These are phyloP conservation scores for Pythium aquatile DNA, from an alignment of 352 stramenopile genomes.

Conservation along the genomic window DNA sequence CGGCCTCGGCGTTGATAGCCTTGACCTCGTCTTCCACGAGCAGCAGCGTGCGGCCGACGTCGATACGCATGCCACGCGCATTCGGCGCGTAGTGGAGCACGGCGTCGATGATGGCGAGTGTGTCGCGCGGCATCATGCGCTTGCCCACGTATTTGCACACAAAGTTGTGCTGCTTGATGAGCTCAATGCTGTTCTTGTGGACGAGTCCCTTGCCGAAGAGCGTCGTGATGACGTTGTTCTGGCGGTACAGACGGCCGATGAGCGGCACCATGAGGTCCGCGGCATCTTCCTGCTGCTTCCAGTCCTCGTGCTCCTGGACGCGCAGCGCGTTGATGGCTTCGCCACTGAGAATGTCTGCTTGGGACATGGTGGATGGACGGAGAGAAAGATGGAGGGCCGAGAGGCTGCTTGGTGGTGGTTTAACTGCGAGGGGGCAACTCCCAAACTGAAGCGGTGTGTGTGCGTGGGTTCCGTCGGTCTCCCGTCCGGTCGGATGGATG, in stretches of 20 bases:
- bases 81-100: constrained; percentile 57
- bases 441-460: constrained; percentile 17
- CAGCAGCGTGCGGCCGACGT: constrained; percentile 73
- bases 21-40: constrained; percentile 60
- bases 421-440: constrained; percentile 14
- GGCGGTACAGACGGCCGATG: constrained; percentile 78
- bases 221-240: constrained; percentile 80
- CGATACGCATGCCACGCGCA: constrained; percentile 69
- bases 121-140: constrained; percentile 68
- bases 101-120: constrained; percentile 67
- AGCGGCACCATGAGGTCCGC: constrained; percentile 84
- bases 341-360: constrained; percentile 30
- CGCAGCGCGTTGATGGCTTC: constrained; percentile 55
- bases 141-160: constrained; percentile 87
- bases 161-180: constrained; percentile 82
- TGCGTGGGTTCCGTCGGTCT: constrained; percentile 12
- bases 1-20: constrained; percentile 38
- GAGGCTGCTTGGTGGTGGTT: constrained; percentile 11
- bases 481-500: constrained; percentile 1
- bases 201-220: constrained; percentile 83
- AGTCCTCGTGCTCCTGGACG: constrained; percentile 63
- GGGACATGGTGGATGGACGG: constrained; percentile 29
- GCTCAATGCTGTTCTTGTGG: constrained; percentile 84
- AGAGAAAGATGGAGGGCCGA: not conserved
- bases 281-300: constrained; percentile 80